Base-by-base conservation (phyloP, 495 filamentous ascomycete species). In the Oidiodendron maius region DNA sequence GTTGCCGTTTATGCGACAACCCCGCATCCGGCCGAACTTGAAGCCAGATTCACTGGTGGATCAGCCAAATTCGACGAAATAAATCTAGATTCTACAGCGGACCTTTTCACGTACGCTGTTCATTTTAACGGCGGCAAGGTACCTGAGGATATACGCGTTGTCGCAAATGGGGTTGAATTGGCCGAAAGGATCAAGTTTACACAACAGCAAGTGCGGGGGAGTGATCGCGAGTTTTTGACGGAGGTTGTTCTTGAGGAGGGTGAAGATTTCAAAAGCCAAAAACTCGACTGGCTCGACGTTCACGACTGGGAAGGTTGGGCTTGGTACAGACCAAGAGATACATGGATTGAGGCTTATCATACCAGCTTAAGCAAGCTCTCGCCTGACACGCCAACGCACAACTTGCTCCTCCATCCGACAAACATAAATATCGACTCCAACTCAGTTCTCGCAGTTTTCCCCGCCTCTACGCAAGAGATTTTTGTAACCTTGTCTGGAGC, bases 281-380 rank as follows among this genome's bases (percentile, higher is more conserved):
- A 22, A 24, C 13, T 46, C 8, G 44, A 46, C 13, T 48, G 46
- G 46, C 46, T 48, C 21, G 18, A 48, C 26, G 30, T 40, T 16
- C 6, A 40, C 11, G 34, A 40, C 34, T 48, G 46, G 46, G 46
- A 48, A 15, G 46, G 46, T 10, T 48, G 46, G 46, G 34, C 35
- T 25, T 48, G 46, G 46, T 40, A 40, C 30, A 21, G 46, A 30
- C 20, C 46, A 48, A 21, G 46, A 16, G 32, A 48, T 8, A 48
- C 46, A 18, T 48, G 46, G 46, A 40, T 48, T 48, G 46, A 48
- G 36, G 13, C 46, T 5, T 40, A 6, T 28, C 40, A 40, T 22
- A 40, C 22, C 17, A 32, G 34, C 23, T n/a, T 48, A 36, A 40
- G 15, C 35, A 39, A 48, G 28, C 35, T 48, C 8, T 40, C 32